These are phyloP conservation scores for Dictyostelium intermedium DNA, from an alignment of 78 protist genomes.

Conservation along the genomic window DNA sequence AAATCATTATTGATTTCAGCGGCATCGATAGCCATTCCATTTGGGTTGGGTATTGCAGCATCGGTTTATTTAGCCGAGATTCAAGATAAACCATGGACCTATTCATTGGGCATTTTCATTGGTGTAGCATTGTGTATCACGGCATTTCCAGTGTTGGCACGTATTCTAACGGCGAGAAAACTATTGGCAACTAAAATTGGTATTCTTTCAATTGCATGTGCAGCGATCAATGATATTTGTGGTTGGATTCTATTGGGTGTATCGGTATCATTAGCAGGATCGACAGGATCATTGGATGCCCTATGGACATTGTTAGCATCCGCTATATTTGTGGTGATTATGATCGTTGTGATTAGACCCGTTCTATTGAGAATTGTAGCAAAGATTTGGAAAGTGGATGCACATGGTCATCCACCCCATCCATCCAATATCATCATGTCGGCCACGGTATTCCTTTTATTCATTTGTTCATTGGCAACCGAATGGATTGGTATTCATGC, in stretches of 20 bases:
- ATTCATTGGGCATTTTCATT: constrained; percentile 66
- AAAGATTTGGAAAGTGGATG: constrained; percentile 12
- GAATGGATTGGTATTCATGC: constrained; percentile 84
- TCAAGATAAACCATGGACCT: constrained; percentile 45
- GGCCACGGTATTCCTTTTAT: background rate
- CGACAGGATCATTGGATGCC: constrained; percentile 18
- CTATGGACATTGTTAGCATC: constrained; percentile 55
- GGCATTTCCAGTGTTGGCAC: constrained; percentile 81
- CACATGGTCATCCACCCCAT: constrained; percentile 24
- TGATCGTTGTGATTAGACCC: constrained; percentile 48
- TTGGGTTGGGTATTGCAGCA: constrained; percentile 76
- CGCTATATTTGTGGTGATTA: constrained; percentile 15
- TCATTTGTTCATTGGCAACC: constrained; percentile 44
- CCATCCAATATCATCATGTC: constrained; percentile 55
- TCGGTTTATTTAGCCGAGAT: constrained; percentile 48
- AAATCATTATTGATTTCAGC: constrained; percentile 32
- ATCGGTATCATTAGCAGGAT: constrained; percentile 63
- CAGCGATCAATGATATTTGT: constrained; percentile 78
- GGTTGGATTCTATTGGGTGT: constrained; percentile 76
- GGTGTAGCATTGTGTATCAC: constrained; percentile 83
- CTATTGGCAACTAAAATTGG: constrained; percentile 62
- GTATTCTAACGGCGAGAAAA: constrained; percentile 62
- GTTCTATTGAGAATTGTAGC: background rate
- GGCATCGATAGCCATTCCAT: constrained; percentile 71
- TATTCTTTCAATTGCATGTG: constrained; percentile 64